Conservation (phyloP, 331 rosid genomes). For the Rosa hybrid region DNA sequence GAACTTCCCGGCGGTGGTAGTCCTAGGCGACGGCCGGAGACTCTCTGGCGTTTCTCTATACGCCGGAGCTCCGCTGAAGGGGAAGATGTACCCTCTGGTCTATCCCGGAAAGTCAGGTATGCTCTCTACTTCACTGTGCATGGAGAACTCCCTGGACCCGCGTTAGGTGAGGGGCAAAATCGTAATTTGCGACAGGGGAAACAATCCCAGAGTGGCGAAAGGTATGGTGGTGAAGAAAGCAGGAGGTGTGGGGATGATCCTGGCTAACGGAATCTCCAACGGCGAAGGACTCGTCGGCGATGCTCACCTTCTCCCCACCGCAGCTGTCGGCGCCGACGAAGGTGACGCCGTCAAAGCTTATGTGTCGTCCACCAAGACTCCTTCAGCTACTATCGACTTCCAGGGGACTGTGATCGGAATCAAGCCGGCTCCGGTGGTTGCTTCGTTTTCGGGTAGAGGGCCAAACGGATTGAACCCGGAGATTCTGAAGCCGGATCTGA, state of each 20-base stretch:
- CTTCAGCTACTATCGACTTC: conserved; percentile 73
- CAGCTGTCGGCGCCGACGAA: conserved; percentile 74
- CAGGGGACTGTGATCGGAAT: conserved; percentile 78
- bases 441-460: conserved; percentile 85
- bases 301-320: conserved; percentile 80
- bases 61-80: conserved; percentile 62
- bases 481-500: conserved; percentile 85
- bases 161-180: conserved; percentile 61
- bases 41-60: conserved; percentile 73
- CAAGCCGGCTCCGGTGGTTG: conserved; percentile 91
- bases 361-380: conserved; percentile 44
- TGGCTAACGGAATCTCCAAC: conserved; percentile 69
- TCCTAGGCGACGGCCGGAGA: conserved; percentile 62
- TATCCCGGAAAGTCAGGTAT: conserved; percentile 81
- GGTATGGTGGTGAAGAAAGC: conserved; percentile 87
- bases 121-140: conserved; percentile 72
- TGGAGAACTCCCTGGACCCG: conserved; percentile 82
- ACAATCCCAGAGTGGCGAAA: conserved; percentile 71
- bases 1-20: conserved; percentile 71
- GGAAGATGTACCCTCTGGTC: conserved; percentile 64
- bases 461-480: conserved; percentile 73
- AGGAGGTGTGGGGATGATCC: conserved; percentile 88
- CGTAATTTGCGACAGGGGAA: conserved; percentile 85
- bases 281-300: conserved; percentile 93
- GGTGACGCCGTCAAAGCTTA: conserved; percentile 69